phyloP scores from a whole-genome alignment of 2,329 filamentous ascomycete genomes.

The Hypoxylon sp. region DNA sequence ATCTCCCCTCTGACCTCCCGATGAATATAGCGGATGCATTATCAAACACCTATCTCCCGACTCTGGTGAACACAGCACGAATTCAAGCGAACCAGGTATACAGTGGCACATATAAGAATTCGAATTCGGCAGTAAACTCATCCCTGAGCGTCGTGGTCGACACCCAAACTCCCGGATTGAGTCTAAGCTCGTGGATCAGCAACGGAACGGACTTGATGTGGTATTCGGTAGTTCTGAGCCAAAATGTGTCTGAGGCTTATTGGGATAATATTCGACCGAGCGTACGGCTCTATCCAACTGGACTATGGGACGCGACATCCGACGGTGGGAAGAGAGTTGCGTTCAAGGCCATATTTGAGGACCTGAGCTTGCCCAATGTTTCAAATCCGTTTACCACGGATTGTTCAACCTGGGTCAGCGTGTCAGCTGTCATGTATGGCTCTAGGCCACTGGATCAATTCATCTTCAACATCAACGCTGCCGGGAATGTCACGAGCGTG shows the following conservation, averaged over 20 bases:
- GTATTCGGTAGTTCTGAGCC: slow-evolving; percentile 45
- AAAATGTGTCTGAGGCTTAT: slow-evolving; percentile 42
- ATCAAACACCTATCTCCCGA: slow-evolving; percentile 52
- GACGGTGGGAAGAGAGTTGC: slow-evolving; percentile 51
- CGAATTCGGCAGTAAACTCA: slow-evolving; percentile 48
- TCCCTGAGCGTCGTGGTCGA: slow-evolving; percentile 52
- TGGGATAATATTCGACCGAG: slow-evolving; percentile 48
- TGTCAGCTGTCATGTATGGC: slow-evolving; percentile 49
- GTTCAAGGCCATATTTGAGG: slow-evolving; percentile 57
- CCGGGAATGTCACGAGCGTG: slow-evolving; percentile 48
- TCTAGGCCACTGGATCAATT: slow-evolving; percentile 51
- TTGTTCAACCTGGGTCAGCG: slow-evolving; percentile 50
- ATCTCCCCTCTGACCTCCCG: slow-evolving; percentile 47
- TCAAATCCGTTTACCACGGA: slow-evolving; percentile 48
- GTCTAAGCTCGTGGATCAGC: slow-evolving; percentile 53
- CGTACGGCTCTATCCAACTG: slow-evolving; percentile 55
- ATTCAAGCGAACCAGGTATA: slow-evolving; percentile 51
- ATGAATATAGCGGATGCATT: slow-evolving; percentile 55
- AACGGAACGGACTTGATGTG: slow-evolving; percentile 56
- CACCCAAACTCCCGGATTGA: slow-evolving; percentile 50
- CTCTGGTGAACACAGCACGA: slow-evolving; percentile 50
- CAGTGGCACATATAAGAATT: slow-evolving; percentile 48
- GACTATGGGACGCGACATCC: slow-evolving; percentile 48
- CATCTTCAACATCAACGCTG: slow-evolving; percentile 50
- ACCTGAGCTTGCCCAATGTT: slow-evolving; percentile 43